Conservation (phyloP, 495 filamentous ascomycete genomes). For the Baudoinia panamericana region DNA sequence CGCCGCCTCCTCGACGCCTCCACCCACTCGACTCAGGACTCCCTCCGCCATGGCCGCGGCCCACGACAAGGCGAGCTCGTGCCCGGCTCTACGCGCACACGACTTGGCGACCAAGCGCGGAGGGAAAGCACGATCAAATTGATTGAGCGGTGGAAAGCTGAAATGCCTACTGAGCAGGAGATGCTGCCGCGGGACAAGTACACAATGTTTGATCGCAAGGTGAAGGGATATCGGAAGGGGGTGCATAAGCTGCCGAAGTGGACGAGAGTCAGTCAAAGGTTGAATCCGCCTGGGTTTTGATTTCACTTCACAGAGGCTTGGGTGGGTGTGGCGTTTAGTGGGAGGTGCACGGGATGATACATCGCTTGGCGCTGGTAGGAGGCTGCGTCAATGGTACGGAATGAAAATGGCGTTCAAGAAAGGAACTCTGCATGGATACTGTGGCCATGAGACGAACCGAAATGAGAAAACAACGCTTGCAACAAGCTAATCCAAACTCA, state of each 20-base stretch:
- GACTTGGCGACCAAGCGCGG: conserved; percentile 4
- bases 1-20: conserved; percentile 10
- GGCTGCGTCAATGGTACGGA: too few species aligned
- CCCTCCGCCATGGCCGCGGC: conserved; percentile 5
- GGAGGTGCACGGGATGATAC: too few species aligned
- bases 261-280: conserved; percentile 81
- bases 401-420: too few species aligned
- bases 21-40: background rate
- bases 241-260: conserved; percentile 90
- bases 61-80: conserved; percentile 9
- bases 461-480: background rate
- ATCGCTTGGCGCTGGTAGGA: background rate
- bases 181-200: conserved; percentile 97
- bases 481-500: too few species aligned
- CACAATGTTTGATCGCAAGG: conserved; percentile 92
- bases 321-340: too few species aligned
- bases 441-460: too few species aligned
- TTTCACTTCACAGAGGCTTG: background rate
- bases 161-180: conserved; percentile 93
- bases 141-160: conserved; percentile 74
- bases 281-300: conserved; percentile 90
- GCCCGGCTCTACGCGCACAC: background rate
- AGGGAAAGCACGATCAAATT: conserved; percentile 36
- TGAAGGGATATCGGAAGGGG: conserved; percentile 86
- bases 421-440: too few species aligned